Evolutionary conservation across 208 protist genomes (phyloP), one percentile per base, ranked within the genome.

Genomic region (Trypanosoma cruzi): DNA sequence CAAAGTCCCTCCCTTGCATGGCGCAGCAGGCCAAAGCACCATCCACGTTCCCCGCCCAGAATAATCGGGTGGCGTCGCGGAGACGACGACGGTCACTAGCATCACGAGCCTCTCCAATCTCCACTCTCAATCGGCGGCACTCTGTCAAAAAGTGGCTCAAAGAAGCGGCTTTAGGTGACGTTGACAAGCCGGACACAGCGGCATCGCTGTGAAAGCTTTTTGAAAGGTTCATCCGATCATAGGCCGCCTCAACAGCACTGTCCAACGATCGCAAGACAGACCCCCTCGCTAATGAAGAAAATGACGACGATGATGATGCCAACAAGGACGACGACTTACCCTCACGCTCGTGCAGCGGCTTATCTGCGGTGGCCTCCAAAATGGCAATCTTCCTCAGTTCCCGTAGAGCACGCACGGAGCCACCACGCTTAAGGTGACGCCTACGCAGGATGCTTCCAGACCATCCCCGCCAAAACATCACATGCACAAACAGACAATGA

Each of bases 61-160:
- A 94, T 22, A 0, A 49, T 18, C 86, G 68, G 18, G 89, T 58
- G 18, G 55, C 61, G 32, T 79, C 54, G 0, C 89, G 84, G 36
- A 71, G 68, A 32, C 62, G 71, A 36, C 42, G 70, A 10, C 89
- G 84, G 55, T 80, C 71, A 2, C 70, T 46, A 16, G 44, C 31
- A 14, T 79, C 71, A n/a, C 62, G 56, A 48, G 60, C 63, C 20
- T 63, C 64, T 28, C 84, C 84, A 56, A 88, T 74, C 10, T 54
- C 66, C 20, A 81, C 49, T 13, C 85, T 75, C n/a, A 84, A 55
- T 20, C 73, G 53, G 56, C 81, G 79, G 73, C 89, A 92, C 40
- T 72, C 68, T 18, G 78, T 44, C 46, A 94, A 69, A 52, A 94
- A 94, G 40, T 90, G 79, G 5, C 70, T 75, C 29, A 94, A 74